Evolutionary conservation across 176 grass and related monocot species (phyloP).

Genomic region (Pontederia paniculata): DNA sequence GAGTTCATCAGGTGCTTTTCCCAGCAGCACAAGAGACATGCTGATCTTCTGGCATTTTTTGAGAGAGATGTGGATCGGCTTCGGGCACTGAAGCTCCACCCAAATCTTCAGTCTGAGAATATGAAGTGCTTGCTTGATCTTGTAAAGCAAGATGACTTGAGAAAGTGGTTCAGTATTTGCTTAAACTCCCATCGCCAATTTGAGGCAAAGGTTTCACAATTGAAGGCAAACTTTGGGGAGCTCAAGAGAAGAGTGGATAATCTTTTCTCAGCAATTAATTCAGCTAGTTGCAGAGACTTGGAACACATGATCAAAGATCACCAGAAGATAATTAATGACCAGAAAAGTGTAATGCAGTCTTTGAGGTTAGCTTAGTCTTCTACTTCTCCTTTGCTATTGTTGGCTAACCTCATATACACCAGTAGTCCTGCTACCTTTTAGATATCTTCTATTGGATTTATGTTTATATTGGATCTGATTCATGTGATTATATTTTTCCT

Average conservation of each 20-base stretch:
- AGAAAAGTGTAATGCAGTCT: conserved; percentile 92
- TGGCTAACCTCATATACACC: not conserved
- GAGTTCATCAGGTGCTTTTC: conserved; percentile 62
- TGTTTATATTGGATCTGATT: too few species aligned
- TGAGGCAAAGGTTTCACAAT: conserved; percentile 48
- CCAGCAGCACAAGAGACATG: conserved; percentile 54
- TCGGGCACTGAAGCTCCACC: conserved; percentile 42
- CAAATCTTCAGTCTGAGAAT: conserved; percentile 40
- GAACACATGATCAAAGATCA: conserved; percentile 56
- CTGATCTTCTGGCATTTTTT: conserved; percentile 49
- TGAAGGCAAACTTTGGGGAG: conserved; percentile 61
- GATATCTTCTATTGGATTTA: too few species aligned
- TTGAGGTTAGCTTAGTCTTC: conserved; percentile 44
- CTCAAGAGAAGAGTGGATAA: conserved; percentile 66
- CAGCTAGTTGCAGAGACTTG: conserved; percentile 62
- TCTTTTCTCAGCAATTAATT: conserved; percentile 57
- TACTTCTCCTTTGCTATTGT: not conserved
- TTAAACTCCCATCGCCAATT: conserved; percentile 61
- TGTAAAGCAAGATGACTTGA: conserved; percentile 59
- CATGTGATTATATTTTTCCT: too few species aligned
- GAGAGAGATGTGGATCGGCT: conserved; percentile 79
- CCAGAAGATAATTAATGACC: conserved; percentile 53
- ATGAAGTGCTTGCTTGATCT: conserved; percentile 66
- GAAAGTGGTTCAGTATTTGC: conserved; percentile 52
- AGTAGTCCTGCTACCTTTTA: too few species aligned